Evolutionary conservation across 768 basidiomycete species (phyloP).

Genomic region (Lactarius hengduanensis): DNA sequence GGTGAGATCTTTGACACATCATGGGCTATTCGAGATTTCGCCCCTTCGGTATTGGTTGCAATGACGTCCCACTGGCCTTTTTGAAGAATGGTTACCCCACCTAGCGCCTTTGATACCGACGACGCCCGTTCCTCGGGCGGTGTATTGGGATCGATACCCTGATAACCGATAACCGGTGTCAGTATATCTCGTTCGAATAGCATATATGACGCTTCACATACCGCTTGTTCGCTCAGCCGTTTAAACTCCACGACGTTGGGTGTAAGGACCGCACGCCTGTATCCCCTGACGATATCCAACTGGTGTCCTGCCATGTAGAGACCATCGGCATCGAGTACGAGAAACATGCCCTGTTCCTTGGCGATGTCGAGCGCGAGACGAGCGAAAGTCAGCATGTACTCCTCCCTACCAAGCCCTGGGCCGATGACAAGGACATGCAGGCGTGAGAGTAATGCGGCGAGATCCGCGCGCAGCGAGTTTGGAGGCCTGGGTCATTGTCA

Average conservation of each 20-base stretch:
- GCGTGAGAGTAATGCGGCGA: conserved; percentile 72
- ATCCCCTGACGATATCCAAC: conserved; percentile 72
- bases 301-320: conserved; percentile 81
- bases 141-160: conserved; percentile 52
- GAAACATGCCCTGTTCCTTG: conserved; percentile 66
- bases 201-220: conserved; percentile 34
- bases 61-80: conserved; percentile 86
- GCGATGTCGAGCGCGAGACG: conserved; percentile 75
- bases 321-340: conserved; percentile 94
- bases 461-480: conserved; percentile 47
- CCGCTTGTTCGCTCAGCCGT: conserved; percentile 73
- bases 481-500: conserved; percentile 41
- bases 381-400: conserved; percentile 86
- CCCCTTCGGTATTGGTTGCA: conserved; percentile 67
- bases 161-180: not conserved
- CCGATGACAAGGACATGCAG: conserved; percentile 93
- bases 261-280: conserved; percentile 84
- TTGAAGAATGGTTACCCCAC: conserved; percentile 86
- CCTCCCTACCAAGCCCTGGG: conserved; percentile 89
- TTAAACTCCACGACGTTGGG: conserved; percentile 95
- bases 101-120: conserved; percentile 68
- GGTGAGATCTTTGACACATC: conserved; percentile 38
- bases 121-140: conserved; percentile 59
- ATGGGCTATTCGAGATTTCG: conserved; percentile 43
- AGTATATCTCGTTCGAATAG: not conserved